phyloP scores from a whole-genome alignment of 805 yeast species.

The Candida coquimbonensis region DNA sequence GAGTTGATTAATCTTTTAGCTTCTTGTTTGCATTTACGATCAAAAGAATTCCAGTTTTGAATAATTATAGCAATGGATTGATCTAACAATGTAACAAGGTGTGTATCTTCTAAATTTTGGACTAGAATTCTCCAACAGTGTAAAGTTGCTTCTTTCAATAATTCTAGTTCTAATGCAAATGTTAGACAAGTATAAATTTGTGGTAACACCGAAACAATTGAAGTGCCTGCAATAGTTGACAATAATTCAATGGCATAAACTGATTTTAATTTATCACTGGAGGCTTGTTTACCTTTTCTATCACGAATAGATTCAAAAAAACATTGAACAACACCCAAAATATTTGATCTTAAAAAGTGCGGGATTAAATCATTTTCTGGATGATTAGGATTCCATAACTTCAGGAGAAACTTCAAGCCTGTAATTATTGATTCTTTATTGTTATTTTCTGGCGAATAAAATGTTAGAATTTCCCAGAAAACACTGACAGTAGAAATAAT shows the following conservation, averaged over 20 bases:
- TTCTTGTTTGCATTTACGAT: slow-evolving; percentile 38
- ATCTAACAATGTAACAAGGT: slow-evolving; percentile 62
- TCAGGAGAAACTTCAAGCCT: slow-evolving; percentile 38
- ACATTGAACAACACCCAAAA: slow-evolving; percentile 68
- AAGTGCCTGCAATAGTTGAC: slow-evolving; percentile 43
- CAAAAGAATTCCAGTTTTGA: slow-evolving; percentile 56
- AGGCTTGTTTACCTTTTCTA: slow-evolving; percentile 63
- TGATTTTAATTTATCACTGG: slow-evolving; percentile 62
- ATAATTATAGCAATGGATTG: slow-evolving; percentile 65
- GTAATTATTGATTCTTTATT: slow-evolving; percentile 16
- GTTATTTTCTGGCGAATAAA: slow-evolving; percentile 32
- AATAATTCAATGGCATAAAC: slow-evolving; percentile 69
- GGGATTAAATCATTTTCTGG: slow-evolving; percentile 24
- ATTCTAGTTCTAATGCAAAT: slow-evolving; percentile 59
- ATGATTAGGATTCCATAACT: slow-evolving; percentile 14
- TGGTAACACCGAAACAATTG: slow-evolving; percentile 64
- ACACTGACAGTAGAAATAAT: slow-evolving; percentile 21
- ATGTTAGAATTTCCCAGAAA: slow-evolving; percentile 38
- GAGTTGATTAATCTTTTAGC: slow-evolving; percentile 44
- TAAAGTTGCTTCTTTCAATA: slow-evolving; percentile 55
- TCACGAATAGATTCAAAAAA: slow-evolving; percentile 78
- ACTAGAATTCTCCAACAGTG: slow-evolving; percentile 64
- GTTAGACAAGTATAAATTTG: slow-evolving; percentile 85
- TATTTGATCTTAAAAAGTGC: slow-evolving; percentile 45
- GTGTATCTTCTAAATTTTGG: slow-evolving; percentile 44